Percentiles rank a stretch among this genome's conserved stretches.
phyloP scores from a whole-genome alignment of 805 yeast genomes.

The Saccharomycopsis selenospora region DNA sequence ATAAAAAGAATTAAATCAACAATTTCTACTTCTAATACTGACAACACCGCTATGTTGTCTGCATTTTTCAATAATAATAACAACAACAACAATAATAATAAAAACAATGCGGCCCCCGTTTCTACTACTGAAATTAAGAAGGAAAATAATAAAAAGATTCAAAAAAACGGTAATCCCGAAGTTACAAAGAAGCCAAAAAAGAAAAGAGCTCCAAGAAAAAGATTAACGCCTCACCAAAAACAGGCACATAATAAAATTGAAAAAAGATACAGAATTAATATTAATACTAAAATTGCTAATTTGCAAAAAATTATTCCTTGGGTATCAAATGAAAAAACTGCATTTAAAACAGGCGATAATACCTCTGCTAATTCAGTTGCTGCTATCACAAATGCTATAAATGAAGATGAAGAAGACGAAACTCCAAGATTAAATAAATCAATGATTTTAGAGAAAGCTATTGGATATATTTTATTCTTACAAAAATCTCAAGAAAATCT shows the following conservation, averaged over 20 bases:
- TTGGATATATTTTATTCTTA: constrained; percentile 47
- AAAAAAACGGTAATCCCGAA: not conserved
- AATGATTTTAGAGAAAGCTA: constrained; percentile 62
- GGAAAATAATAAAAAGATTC: not conserved
- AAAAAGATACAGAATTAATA: constrained; percentile 62
- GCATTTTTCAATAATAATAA: not conserved
- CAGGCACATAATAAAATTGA: constrained; percentile 70
- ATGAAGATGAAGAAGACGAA: constrained; percentile 18
- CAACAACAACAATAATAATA: no score
- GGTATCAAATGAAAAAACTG: constrained; percentile 55
- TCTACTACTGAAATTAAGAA: not conserved
- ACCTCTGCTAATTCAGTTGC: constrained; percentile 8
- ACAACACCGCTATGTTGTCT: constrained; percentile 2
- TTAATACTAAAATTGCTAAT: constrained; percentile 64
- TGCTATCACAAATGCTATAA: not conserved
- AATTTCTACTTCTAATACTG: not conserved
- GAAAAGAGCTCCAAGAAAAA: constrained; percentile 47
- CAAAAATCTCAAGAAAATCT: constrained; percentile 41
- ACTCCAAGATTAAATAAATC: constrained; percentile 51
- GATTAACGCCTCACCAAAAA: constrained; percentile 52
- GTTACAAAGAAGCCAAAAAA: constrained; percentile 28
- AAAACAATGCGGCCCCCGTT: constrained; percentile 3
- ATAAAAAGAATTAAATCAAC: constrained; percentile 1
- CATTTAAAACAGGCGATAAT: constrained; percentile 41
- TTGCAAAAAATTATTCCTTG: constrained; percentile 62